Evolutionary conservation across 106 monocot species (phyloP).

Genomic region (Dendrobium nobile): DNA sequence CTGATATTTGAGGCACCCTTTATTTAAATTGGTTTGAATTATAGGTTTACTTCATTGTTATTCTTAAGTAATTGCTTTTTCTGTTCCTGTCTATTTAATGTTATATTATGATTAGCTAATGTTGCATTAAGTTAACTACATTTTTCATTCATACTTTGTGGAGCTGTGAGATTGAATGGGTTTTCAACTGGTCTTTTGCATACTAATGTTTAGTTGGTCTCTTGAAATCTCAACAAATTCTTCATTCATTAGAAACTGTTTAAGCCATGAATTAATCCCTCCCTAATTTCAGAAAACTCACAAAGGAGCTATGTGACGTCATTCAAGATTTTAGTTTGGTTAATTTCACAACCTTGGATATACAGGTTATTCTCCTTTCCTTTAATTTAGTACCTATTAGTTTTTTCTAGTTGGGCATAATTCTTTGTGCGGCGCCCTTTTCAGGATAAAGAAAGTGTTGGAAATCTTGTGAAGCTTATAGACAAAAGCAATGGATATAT

Average conservation of each 20-base stretch:
- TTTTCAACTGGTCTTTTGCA: background rate
- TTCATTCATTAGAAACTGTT: background rate
- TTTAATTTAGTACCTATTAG: background rate
- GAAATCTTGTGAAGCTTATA: slow-evolving; percentile 90
- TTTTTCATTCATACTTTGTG: background rate
- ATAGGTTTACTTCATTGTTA: background rate
- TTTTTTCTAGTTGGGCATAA: background rate
- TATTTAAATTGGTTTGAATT: background rate
- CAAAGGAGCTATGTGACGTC: slow-evolving; percentile 78
- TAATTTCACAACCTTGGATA: slow-evolving; percentile 82
- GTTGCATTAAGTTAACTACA: background rate
- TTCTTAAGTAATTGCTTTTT: background rate
- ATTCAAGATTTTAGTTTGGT: slow-evolving; percentile 80
- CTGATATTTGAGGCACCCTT: background rate
- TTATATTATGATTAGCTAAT: background rate
- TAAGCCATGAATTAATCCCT: background rate
- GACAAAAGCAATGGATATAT: slow-evolving; percentile 97
- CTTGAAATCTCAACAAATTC: background rate
- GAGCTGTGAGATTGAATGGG: background rate
- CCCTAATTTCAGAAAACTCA: slow-evolving; percentile 62
- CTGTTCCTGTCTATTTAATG: background rate
- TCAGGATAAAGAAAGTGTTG: slow-evolving; percentile 96
- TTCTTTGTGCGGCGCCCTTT: background rate
- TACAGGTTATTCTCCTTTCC: slow-evolving; percentile 43
- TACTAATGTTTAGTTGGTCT: background rate